phyloP scores from a whole-genome alignment of 768 basidiomycete species.

The Naematelia encephala region DNA sequence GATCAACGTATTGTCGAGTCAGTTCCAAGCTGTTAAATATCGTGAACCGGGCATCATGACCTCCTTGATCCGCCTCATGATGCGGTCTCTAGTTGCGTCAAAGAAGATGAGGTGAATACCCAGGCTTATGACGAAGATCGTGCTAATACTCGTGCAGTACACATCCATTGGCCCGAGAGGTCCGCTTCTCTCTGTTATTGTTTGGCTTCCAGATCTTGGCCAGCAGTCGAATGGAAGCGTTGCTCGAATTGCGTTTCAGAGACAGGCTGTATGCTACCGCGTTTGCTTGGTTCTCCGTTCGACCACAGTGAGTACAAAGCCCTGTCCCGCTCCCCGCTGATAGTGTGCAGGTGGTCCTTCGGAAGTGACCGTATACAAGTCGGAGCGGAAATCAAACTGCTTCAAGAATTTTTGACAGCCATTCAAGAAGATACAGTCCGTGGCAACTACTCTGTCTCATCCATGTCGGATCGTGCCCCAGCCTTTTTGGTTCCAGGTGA shows the following conservation, averaged over 20 bases:
- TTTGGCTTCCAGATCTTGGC: slow-evolving; percentile 91
- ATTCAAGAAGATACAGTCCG: slow-evolving; percentile 71
- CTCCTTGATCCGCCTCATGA: slow-evolving; percentile 75
- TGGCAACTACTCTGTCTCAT: slow-evolving; percentile 51
- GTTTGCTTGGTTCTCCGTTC: slow-evolving; percentile 86
- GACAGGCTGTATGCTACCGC: slow-evolving; percentile 73
- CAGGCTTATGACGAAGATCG: background rate
- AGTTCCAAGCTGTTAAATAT: slow-evolving; percentile 90
- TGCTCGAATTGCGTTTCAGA: slow-evolving; percentile 72
- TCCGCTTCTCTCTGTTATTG: slow-evolving; percentile 80
- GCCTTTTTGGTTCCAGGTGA: slow-evolving; percentile 42
- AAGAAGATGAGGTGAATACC: slow-evolving; percentile 66
- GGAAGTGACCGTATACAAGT: slow-evolving; percentile 91
- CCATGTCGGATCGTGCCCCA: slow-evolving; percentile 34
- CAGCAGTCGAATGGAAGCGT: slow-evolving; percentile 78
- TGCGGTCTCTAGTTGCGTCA: slow-evolving; percentile 71
- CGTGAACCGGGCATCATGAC: slow-evolving; percentile 77
- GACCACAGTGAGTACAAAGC: slow-evolving; percentile 70
- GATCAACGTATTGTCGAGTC: slow-evolving; percentile 81
- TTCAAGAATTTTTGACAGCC: slow-evolving; percentile 76
- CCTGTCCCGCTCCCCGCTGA: background rate
- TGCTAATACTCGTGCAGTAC: slow-evolving; percentile 58
- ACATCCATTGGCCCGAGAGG: slow-evolving; percentile 85
- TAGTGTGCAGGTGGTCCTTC: slow-evolving; percentile 74
- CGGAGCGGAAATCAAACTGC: slow-evolving; percentile 77